These are phyloP conservation scores for Capronia epimyces DNA, from an alignment of 2,329 filamentous ascomycete genomes.

Conservation along the genomic window DNA sequence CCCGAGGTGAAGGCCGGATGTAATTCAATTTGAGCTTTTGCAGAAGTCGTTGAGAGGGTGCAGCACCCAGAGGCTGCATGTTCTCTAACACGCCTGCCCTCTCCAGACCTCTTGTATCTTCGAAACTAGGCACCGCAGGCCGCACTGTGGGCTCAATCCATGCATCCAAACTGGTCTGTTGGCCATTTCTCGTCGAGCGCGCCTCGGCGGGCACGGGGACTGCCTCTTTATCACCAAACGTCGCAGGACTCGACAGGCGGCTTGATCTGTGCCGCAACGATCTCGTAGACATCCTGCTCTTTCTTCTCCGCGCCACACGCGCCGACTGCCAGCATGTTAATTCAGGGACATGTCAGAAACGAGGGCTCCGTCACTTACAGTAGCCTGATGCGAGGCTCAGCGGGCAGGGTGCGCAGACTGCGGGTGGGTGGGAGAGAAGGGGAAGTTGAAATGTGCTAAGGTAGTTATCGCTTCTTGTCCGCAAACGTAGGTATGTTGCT, in stretches of 20 bases:
- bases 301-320: constrained; percentile 24
- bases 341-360: constrained; percentile 22
- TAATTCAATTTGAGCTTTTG: constrained; percentile 43
- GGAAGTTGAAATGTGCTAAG: constrained; percentile 5
- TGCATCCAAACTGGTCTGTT: constrained; percentile 32
- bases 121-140: constrained; percentile 61
- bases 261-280: constrained; percentile 28
- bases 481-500: too few species aligned
- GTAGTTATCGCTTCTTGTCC: too few species aligned
- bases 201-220: constrained; percentile 23
- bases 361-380: constrained; percentile 16
- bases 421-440: constrained; percentile 9
- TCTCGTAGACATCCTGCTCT: constrained; percentile 27
- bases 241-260: constrained; percentile 28
- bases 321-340: constrained; percentile 19
- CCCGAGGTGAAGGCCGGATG: constrained; percentile 22
- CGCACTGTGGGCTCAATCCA: constrained; percentile 57
- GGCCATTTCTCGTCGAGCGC: constrained; percentile 18
- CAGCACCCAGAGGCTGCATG: constrained; percentile 74
- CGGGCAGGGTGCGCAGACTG: constrained; percentile 14
- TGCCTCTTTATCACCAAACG: constrained; percentile 22
- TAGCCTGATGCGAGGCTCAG: constrained; percentile 19
- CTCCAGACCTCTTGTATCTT: constrained; percentile 67
- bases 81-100: constrained; percentile 71
- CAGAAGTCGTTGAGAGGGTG: constrained; percentile 60